Evolutionary conservation across 208 protist species (phyloP), one percentile per base, ranked within the genome.

Genomic region (Acanthamoeba polyphaga): DNA sequence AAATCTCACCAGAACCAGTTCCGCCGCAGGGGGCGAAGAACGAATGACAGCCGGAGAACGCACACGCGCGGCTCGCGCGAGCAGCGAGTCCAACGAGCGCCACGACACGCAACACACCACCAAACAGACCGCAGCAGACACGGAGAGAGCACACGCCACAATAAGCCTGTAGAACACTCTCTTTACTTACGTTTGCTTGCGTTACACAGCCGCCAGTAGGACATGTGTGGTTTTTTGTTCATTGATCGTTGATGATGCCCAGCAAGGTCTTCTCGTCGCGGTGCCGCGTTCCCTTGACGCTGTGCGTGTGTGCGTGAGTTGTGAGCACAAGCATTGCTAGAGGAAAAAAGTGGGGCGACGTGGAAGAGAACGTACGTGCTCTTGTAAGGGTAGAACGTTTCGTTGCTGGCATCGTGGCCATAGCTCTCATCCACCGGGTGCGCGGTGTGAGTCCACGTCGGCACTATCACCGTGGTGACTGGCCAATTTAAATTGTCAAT

Each of bases 371-470:
- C 64, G 64, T 24, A 82, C 72, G 10, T 53, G 32, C 32, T 53
- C 51, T 90, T 90, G 60, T 90, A 90, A 10, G 84, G 84, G 38
- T 90, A 90, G 84, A 90, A 90, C 12, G 60, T 68, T n/a, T 90
- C 84, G 49, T 90, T 62, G 55, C n/a, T 90, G 84, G 84, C 60
- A 24, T 90, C 84, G 51, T 90, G 51, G 53, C 84, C 84, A 19
- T 49, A 66, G 84, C 84, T 90, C 5, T 66, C 13, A 27, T 90
- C 84, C 17, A 70, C 84, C 2, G 32, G 29, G 51, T 29, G 51
- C 29, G 84, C 22, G 3, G n/a, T 66, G 49, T 90, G 84, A 5
- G 49, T 90, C 49, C 49, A 60, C 0, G 19, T 90, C 51, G 84
- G 84, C 55, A 90, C 84, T 29, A 66, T 62, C 19, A 90, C 84